phyloP scores from a whole-genome alignment of 2,329 filamentous ascomycete species.

The Aspergillus sp. region DNA sequence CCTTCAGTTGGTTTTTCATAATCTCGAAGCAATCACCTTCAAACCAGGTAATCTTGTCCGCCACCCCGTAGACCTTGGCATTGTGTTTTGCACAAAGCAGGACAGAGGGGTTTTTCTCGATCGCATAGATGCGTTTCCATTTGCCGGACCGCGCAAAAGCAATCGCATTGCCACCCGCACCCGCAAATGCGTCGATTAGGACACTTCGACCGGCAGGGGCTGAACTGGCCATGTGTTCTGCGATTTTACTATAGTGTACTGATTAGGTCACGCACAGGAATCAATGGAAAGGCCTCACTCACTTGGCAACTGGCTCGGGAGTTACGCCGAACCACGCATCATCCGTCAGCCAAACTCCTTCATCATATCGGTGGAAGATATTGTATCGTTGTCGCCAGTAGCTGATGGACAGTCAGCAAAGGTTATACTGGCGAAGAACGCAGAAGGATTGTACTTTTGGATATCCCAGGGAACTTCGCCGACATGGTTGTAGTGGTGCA shows the following conservation, averaged over 20 bases:
- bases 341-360: conserved; percentile 86
- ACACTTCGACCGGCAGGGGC: conserved; percentile 58
- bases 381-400: conserved; percentile 89
- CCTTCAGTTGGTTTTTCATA: conserved; percentile 53
- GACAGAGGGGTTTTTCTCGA: conserved; percentile 78
- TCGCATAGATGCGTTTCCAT: conserved; percentile 82
- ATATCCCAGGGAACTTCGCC: conserved; percentile 78
- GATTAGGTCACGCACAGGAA: neutral
- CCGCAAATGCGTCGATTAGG: conserved; percentile 85
- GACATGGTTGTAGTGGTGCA: conserved; percentile 69
- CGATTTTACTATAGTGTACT: conserved; percentile 62
- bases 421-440: neutral
- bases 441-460: conserved; percentile 65
- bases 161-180: conserved; percentile 90
- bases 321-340: conserved; percentile 97
- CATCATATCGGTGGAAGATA: conserved; percentile 83
- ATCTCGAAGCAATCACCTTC: conserved; percentile 82
- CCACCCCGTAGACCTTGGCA: conserved; percentile 78
- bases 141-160: conserved; percentile 80
- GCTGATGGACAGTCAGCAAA: conserved; percentile 46
- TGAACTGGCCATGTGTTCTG: conserved; percentile 64
- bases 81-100: conserved; percentile 92
- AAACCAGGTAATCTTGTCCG: conserved; percentile 78
- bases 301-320: conserved; percentile 86
- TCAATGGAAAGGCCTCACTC: conserved; percentile 31